Base-by-base conservation (phyloP, 1,284 basidiomycete species). In the Ceratobasidium sp. region DNA sequence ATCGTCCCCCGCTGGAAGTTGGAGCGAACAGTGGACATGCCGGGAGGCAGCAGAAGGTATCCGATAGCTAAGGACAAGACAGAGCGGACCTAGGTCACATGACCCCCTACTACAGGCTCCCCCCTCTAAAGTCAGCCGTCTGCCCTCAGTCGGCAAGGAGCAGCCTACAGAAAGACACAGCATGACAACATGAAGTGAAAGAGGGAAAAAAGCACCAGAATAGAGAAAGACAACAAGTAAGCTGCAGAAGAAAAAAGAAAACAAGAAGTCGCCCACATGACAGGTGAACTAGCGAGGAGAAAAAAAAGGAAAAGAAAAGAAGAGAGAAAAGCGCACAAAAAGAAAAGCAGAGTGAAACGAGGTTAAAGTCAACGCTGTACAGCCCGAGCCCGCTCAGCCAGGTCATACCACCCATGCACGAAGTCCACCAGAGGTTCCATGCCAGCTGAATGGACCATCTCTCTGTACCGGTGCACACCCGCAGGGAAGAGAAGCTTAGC, bases 61-160 rank as follows among this genome's bases (percentile, higher is more conserved):
- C 46, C 18, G 46, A 18, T 49, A 18, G 18, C 46, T 13, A 49
- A 1, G 46, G 46, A 7, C 46, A 2, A 18, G 46, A 49, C 10
- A 49, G 4, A 4, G 33, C 33, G 4, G 4, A 33, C 2, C 1
- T 4, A 33, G 33, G 33, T 33, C 33, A 33, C 33, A 33, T 33
- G 33, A 33, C 33, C 33, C 46, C 46, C 46, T 18, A 49, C 46
- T 49, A 49, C 46, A 49, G 46, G 46, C 46, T 49, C 46, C 46
- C 46, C 46, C 46, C 53, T 26, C 9, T 56, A 56, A 56, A 56
- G 53, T 9, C 7, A 56, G 23, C 53, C 53, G 53, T 13, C 53
- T 56, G 53, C 53, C 53, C 53, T 56, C 53, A 56, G 53, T 56
- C 53, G n/a, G 53, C 53, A 56, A 56, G 53, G 18, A 56, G n/a